Conservation (phyloP, 2,329 filamentous ascomycete species). For the Hypoxylon sp. region DNA sequence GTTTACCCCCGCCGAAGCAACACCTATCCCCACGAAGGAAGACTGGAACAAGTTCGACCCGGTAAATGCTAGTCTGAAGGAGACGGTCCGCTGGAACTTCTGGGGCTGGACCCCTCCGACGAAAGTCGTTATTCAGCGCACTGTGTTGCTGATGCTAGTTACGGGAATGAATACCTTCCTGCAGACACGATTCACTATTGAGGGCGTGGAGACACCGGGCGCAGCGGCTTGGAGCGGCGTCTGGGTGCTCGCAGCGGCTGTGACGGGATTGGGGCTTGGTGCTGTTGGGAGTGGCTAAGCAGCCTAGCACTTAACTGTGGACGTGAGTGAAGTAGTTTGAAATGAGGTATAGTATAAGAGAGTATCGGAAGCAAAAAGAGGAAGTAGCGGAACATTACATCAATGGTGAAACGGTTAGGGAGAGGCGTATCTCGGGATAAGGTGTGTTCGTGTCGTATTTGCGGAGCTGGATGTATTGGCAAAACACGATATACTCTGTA, state of each 20-base stretch:
- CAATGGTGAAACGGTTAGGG: conserved; percentile 17
- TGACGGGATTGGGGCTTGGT: conserved; percentile 71
- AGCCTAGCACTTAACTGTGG: not conserved
- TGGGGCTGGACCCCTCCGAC: conserved; percentile 77
- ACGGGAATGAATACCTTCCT: conserved; percentile 74
- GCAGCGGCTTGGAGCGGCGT: conserved; percentile 80
- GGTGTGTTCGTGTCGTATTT: not conserved
- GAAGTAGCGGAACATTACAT: not conserved
- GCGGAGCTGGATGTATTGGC: conserved; percentile 5
- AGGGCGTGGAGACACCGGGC: conserved; percentile 78
- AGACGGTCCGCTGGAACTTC: conserved; percentile 81
- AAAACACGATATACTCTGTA: not conserved
- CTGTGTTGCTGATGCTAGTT: conserved; percentile 70
- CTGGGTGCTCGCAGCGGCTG: conserved; percentile 77
- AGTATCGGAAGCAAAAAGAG: not conserved
- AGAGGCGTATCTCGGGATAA: conserved; percentile 18
- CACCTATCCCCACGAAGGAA: conserved; percentile 65
- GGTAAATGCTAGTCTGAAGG: conserved; percentile 72
- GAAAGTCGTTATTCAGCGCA: conserved; percentile 76
- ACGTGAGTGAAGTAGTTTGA: not conserved
- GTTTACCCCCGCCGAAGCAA: conserved; percentile 77
- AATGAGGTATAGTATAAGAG: conserved; percentile 8
- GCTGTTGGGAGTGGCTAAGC: conserved; percentile 66
- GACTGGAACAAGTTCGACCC: conserved; percentile 73
- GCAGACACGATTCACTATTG: conserved; percentile 75